Base-by-base conservation (phyloP, 2,329 filamentous ascomycete species). In the Tolypocladium guangdongense region DNA sequence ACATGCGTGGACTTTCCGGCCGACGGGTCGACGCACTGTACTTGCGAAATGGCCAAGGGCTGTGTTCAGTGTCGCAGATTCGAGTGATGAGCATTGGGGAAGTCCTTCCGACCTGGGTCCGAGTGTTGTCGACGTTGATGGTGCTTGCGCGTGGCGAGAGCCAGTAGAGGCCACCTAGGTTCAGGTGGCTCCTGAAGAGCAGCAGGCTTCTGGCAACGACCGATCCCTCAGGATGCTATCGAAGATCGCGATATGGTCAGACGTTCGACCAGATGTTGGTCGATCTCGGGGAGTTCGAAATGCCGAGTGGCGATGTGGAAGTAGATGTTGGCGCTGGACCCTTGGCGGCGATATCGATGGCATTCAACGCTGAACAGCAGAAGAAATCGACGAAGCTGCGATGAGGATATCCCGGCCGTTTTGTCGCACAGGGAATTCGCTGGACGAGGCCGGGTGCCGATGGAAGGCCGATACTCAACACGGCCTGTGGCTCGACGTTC, bases 41-140 rank as follows among this genome's bases (percentile, higher is more conserved):
- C 68, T 78, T 80, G 72, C 68, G 74, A 59, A 72, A 72, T 59
- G 74, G 74, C 78, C 78, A 81, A 68, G 72, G 73, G 69, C 69
- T 78, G 66, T 76, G 73, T 64, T 81, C 76, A 63, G 75, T 68
- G 57, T 78, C 75, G 67, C 70, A 69, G 64, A 75, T 74, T 69
- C 77, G 76, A 63, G 77, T 74, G 71, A 77, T 76, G 65, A 81
- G 75, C 78, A 81, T 78, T 77, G 71, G 72, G 68, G 72, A 68
- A 32, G 30, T 47, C 30, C 12, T 43, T 49, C 20, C 7, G 24
- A 39, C 35, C 48, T 36, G 24, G 10, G 16, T 27, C 22, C 37
- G 30, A 43, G 3, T 27, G 32, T 16, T 30, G 32, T 12, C 20
- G 33, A 39, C 22, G 47, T 36, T 33, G 46, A 53, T 18, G 35